Base-by-base conservation (phyloP, 2,329 filamentous ascomycete genomes). In the Aspergillus pseudonomiae region DNA sequence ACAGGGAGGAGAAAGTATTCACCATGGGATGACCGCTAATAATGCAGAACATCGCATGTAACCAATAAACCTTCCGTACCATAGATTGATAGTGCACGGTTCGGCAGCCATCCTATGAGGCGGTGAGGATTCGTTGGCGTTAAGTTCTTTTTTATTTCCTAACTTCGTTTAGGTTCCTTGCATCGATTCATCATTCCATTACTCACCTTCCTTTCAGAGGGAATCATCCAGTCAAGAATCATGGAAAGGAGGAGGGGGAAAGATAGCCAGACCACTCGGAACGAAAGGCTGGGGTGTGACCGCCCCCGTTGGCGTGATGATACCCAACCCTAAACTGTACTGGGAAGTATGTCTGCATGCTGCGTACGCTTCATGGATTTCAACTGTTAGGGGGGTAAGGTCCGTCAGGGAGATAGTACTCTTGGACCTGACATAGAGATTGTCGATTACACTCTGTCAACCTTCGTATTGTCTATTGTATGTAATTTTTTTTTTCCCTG, bases 51-150 rank as follows among this genome's bases (percentile, higher is more conserved):
- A 53, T 59, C 30, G 28, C 32, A 48, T 59, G 57, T 59, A 59
- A 59, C 45, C 21, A 59, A 36, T 39, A 50, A 52, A 21, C 34
- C 57, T 50, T 26, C 46, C 28, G 46, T 45, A 45, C 60, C 56
- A 58, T 59, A 53, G 50, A 34, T 55, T 55, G 52, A 55, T 55
- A 55, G 52, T 55, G 32, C 52, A 41, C 30, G 24, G 28, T 30
- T 53, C 60, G 43, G 48, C n/a, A 24, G 48, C 24, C 60, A 59
- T 59, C 48, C 60, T 54, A 30, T 52, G 36, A 34, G 56, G 61
- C 61, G 61, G 61, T 62, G 56, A 59, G 41, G 30, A 55, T 19
- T 19, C 2, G 16, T 30, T 52, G 34, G 14, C 14, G 36, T 43
- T 28, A 32, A 39, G 28, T 21, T 41, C 14, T 43, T 26, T 41